These are phyloP conservation scores for Isabelozyma rhagii DNA, from an alignment of 805 yeast species.

Conservation along the genomic window DNA sequence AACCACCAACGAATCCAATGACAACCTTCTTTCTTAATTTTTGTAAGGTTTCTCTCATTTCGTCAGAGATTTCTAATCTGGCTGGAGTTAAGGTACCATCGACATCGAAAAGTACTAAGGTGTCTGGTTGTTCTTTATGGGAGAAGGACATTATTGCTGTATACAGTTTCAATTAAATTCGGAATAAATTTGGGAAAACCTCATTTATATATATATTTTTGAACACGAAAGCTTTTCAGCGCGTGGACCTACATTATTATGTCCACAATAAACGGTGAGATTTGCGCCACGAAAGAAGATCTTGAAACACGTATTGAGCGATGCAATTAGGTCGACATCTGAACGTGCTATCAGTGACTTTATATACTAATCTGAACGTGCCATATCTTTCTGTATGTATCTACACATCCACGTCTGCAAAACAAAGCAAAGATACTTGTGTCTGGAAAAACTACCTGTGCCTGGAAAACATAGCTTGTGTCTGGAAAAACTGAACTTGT, in stretches of 20 bases:
- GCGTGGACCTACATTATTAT: not conserved
- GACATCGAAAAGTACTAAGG: constrained; percentile 91
- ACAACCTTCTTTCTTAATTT: constrained; percentile 88
- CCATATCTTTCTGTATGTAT: too few species aligned
- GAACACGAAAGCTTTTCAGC: not conserved
- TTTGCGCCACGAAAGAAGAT: not conserved
- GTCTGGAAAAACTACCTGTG: too few species aligned
- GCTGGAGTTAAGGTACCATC: constrained; percentile 99
- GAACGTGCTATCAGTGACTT: too few species aligned
- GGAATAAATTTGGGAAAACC: too few species aligned
- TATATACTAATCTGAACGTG: too few species aligned
- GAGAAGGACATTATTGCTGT: constrained; percentile 52
- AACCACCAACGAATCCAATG: constrained; percentile 97
- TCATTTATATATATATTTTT: not conserved
- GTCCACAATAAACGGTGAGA: not conserved
- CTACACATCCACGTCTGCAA: too few species aligned
- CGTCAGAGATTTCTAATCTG: constrained; percentile 72
- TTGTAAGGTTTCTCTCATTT: constrained; percentile 67
- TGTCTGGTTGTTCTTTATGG: constrained; percentile 77
- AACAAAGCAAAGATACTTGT: too few species aligned
- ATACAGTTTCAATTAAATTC: not conserved
- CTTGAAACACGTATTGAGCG: too few species aligned
- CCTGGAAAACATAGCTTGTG: too few species aligned
- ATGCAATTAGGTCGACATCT: too few species aligned
- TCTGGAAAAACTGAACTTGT: too few species aligned